Percentiles rank a stretch among this genome's conserved stretches.
phyloP scores from a whole-genome alignment of 2,329 filamentous ascomycete species.

The Tolypocladium tundrense region DNA sequence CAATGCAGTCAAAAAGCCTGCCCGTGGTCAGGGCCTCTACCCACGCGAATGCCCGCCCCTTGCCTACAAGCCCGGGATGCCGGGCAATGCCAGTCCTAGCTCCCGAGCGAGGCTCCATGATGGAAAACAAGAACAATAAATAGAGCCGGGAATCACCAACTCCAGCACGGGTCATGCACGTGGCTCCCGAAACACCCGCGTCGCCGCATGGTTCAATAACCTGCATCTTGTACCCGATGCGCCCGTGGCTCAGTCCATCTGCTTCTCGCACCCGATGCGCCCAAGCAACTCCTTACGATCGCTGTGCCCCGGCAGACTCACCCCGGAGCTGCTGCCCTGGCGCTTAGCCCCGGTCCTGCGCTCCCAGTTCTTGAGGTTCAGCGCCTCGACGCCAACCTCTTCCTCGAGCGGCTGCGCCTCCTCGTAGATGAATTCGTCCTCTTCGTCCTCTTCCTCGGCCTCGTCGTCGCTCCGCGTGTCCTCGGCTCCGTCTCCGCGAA shows the following conservation, averaged over 20 bases:
- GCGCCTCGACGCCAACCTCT: slow-evolving; percentile 63
- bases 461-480: slow-evolving; percentile 85
- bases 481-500: slow-evolving; percentile 68
- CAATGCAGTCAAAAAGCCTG: neutral
- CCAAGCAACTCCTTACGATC: slow-evolving; percentile 74
- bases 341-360: slow-evolving; percentile 45
- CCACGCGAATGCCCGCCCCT: neutral
- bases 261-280: slow-evolving; percentile 76
- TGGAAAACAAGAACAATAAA: too few species aligned
- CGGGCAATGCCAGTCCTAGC: neutral
- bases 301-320: slow-evolving; percentile 60
- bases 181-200: neutral
- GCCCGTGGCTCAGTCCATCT: slow-evolving; percentile 33
- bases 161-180: slow-evolving; percentile 2
- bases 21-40: neutral
- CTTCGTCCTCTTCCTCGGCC: slow-evolving; percentile 57
- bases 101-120: neutral
- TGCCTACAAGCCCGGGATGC: neutral
- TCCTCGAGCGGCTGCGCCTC: slow-evolving; percentile 53
- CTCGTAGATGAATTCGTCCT: slow-evolving; percentile 43
- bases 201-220: neutral
- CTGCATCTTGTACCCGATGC: too few species aligned
- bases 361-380: slow-evolving; percentile 57
- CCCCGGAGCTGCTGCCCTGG: slow-evolving; percentile 41
- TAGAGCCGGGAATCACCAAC: neutral